Base-by-base conservation (phyloP, 257 asterid species). In the Gentiana straminea region DNA sequence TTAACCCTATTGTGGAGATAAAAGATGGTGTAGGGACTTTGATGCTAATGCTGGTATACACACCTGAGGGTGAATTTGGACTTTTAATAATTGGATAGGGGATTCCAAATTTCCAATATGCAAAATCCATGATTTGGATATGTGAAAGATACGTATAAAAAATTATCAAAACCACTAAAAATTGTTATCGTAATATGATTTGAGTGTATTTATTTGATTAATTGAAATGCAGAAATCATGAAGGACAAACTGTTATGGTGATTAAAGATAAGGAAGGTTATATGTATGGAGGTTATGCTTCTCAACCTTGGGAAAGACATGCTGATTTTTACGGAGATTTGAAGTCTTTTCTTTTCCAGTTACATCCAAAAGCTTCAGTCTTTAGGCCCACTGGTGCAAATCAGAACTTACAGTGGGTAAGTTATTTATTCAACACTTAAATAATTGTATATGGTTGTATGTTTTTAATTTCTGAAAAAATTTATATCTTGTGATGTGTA, bases 291-390 rank as follows among this genome's bases (percentile, higher is more conserved):
- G 98, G 98, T 66, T 85, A 81, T 70, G 97, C 95, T 63, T 91
- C 98, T 72, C 97, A 84, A 68, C 81, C 98, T 39, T 87, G 98
- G 98, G 97, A 87, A 66, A 83, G 69, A 56, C 98, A 87, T 45
- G 74, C 78, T 2, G 98, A 87, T 53, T 91, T 76, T 72, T 87
- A 78, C 57, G 97, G 97, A 51, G 93, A 91, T 68, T 66, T 91
- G 88, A 87, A 75, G 67, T 83, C 84, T 54, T 91, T 87, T 57
- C 78, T 87, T 35, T 91, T 91, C 70, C 98, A 87, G 71, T 77
- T 87, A 10, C 73, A 71, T 75, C 98, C 98, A 3, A 78, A 68
- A 67, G 89, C 97, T 64, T 79, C 97, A 11, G 70, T 75, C 57
- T 87, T 62, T 66, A 84, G 96, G 61, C 97, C 98, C 3, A 81